Conservation (phyloP, 225 moss, liverwort and hornwort species). For the Antitrichia curtipendula region DNA sequence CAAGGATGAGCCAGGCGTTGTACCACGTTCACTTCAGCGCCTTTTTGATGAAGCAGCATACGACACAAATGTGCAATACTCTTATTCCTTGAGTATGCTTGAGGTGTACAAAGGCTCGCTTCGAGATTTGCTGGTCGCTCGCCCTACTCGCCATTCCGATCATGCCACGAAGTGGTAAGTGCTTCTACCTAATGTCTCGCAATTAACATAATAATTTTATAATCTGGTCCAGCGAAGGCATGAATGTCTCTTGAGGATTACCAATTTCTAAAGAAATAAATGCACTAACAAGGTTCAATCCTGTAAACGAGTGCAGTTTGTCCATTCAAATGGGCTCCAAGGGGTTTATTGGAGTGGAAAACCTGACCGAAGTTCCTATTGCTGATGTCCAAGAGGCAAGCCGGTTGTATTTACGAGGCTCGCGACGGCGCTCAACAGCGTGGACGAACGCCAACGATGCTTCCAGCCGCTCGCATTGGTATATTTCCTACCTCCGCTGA, state of each 20-base stretch:
- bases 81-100: constrained; percentile 55
- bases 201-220: neutral
- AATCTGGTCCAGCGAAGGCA: neutral
- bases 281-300: neutral
- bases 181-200: neutral
- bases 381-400: constrained; percentile 34
- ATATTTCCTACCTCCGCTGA: neutral
- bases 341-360: constrained; percentile 50
- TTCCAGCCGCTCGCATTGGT: constrained; percentile 61
- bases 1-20: constrained; percentile 41
- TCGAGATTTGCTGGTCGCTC: constrained; percentile 40
- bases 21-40: constrained; percentile 37
- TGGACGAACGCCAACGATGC: constrained; percentile 51
- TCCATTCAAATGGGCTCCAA: constrained; percentile 55
- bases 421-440: constrained; percentile 40
- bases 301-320: neutral
- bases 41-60: constrained; percentile 42
- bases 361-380: constrained; percentile 40
- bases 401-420: constrained; percentile 32
- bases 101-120: constrained; percentile 58
- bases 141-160: constrained; percentile 19
- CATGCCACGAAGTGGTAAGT: constrained; percentile 26
- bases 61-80: constrained; percentile 29
- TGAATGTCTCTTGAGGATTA: neutral
- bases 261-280: neutral